These are phyloP conservation scores for Hymenoscyphus repandus DNA, from an alignment of 2,329 filamentous ascomycete species.

Conservation along the genomic window DNA sequence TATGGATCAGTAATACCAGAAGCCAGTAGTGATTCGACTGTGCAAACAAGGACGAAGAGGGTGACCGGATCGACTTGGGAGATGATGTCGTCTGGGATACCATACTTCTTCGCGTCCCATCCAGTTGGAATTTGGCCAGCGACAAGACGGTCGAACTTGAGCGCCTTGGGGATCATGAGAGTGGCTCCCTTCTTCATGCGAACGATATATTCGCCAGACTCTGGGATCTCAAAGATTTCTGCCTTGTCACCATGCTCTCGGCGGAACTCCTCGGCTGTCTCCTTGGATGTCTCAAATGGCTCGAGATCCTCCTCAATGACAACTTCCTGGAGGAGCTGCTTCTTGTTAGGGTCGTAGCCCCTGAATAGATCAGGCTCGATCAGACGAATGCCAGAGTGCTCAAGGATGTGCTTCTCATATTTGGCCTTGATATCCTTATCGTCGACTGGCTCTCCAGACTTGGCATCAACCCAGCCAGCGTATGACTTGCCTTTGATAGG, in stretches of 20 bases:
- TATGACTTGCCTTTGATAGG: constrained; percentile 94
- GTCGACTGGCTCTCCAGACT: constrained; percentile 90
- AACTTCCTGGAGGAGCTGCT: constrained; percentile 95
- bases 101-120: constrained; percentile 95
- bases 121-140: constrained; percentile 95
- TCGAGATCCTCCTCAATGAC: constrained; percentile 96
- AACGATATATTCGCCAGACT: constrained; percentile 90
- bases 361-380: constrained; percentile 97
- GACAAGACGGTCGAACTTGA: constrained; percentile 94
- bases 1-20: constrained; percentile 98
- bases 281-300: constrained; percentile 94
- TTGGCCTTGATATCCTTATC: constrained; percentile 97
- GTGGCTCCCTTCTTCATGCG: constrained; percentile 93
- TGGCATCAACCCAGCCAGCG: constrained; percentile 93
- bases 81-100: constrained; percentile 96
- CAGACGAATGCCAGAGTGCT: constrained; percentile 94
- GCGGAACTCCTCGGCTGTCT: constrained; percentile 96
- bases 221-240: constrained; percentile 90
- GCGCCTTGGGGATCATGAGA: constrained; percentile 92
- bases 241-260: constrained; percentile 96
- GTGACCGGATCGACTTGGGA: constrained; percentile 96
- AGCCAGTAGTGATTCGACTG: constrained; percentile 83
- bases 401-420: constrained; percentile 94
- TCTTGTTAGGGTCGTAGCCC: constrained; percentile 97
- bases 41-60: constrained; percentile 89